phyloP scores from a whole-genome alignment of 2,329 filamentous ascomycete species.

The Paecilomyces sp. region DNA sequence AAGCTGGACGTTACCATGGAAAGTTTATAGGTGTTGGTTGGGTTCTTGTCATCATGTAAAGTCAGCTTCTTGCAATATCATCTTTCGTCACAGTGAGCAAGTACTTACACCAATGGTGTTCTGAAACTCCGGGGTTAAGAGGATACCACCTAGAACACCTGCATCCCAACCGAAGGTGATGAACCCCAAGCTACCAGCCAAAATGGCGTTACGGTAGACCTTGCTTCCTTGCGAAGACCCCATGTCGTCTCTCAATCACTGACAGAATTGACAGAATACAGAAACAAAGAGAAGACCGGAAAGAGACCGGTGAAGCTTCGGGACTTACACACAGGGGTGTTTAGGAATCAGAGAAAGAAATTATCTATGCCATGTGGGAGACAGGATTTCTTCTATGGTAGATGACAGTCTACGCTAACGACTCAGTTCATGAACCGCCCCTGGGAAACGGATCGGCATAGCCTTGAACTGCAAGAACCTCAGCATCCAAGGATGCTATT shows the following conservation, averaged over 20 bases:
- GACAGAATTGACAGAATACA: background rate
- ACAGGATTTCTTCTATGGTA: background rate
- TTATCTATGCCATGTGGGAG: background rate
- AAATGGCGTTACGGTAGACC: background rate
- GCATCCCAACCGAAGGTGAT: slow-evolving; percentile 30
- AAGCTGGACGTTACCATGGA: slow-evolving; percentile 24
- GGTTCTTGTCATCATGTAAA: background rate
- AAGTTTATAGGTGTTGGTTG: slow-evolving; percentile 12
- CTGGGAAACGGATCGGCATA: background rate
- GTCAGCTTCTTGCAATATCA: background rate
- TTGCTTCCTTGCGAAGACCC: background rate
- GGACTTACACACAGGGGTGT: background rate
- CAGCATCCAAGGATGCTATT: background rate
- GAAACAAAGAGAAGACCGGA: background rate
- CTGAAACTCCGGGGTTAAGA: slow-evolving; percentile 21
- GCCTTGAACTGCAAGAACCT: background rate
- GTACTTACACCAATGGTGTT: slow-evolving; percentile 19
- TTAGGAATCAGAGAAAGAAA: background rate
- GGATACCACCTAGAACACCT: slow-evolving; percentile 25
- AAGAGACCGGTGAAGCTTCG: background rate
- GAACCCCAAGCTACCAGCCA: slow-evolving; percentile 18
- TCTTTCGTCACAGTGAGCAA: background rate
- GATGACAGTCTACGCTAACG: background rate
- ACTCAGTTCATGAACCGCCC: background rate
- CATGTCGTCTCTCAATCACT: background rate